A percentile compares a stretch with the other conserved stretches of the same genome.
Conservation (phyloP, 2,329 filamentous ascomycete species). For the Sordariomycetes sp. region DNA sequence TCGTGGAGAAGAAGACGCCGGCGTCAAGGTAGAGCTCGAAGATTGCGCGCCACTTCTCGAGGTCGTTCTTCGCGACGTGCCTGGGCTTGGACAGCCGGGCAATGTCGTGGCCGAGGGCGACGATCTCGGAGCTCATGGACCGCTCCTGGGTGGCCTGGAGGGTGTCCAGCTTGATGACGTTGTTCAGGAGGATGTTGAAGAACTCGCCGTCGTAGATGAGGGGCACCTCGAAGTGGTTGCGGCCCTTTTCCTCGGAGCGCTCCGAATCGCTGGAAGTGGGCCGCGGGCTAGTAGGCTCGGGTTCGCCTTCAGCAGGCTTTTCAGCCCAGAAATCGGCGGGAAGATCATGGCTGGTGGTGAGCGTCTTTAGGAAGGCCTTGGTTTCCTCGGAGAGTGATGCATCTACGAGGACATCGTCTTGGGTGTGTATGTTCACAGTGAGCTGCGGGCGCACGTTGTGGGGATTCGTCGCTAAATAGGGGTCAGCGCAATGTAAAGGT, state of each 20-base stretch:
- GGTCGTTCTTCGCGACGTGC: constrained; percentile 51
- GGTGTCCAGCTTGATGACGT: constrained; percentile 57
- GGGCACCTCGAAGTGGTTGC: constrained; percentile 54
- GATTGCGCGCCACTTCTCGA: constrained; percentile 68
- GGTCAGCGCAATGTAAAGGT: neutral
- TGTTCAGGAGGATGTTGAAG: constrained; percentile 63
- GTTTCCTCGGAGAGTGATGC: constrained; percentile 58
- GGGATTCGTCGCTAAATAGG: constrained; percentile 22
- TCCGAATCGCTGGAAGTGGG: neutral
- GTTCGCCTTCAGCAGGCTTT: neutral
- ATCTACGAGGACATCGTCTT: constrained; percentile 40
- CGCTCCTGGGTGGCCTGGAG: constrained; percentile 58
- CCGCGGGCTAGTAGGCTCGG: neutral
- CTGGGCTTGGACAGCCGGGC: constrained; percentile 54
- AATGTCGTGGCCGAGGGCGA: constrained; percentile 53
- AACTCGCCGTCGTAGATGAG: constrained; percentile 70
- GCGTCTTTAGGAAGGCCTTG: constrained; percentile 48
- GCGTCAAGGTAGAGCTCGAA: constrained; percentile 75
- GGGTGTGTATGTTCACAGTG: constrained; percentile 52
- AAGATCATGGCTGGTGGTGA: constrained; percentile 34
- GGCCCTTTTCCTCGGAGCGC: neutral
- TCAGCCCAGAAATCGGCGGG: constrained; percentile 5
- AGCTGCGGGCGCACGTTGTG: constrained; percentile 54
- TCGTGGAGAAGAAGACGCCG: constrained; percentile 71
- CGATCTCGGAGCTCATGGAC: constrained; percentile 52